Base-by-base conservation (phyloP, 2,329 filamentous ascomycete species). In the Setomelanomma holmii region DNA sequence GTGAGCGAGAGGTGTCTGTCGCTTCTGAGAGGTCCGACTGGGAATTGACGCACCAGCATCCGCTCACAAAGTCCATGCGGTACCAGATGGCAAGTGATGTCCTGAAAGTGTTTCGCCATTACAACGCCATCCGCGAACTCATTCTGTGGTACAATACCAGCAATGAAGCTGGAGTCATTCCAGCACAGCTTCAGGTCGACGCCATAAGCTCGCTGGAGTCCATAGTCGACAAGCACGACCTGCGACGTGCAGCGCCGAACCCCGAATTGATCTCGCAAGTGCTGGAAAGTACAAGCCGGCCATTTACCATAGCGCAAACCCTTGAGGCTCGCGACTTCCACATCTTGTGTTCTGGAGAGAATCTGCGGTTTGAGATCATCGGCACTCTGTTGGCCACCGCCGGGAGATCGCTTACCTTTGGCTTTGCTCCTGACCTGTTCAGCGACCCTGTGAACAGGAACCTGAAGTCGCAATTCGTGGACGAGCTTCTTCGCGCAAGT, bases 321-420 rank as follows among this genome's bases (percentile, higher is more conserved):
- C 43, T 65, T 1, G 61, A 68, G 30, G 71, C 73, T 1, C 51
- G 58, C 12, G 67, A 74, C 8, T 78, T 79, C 39, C 69, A 76
- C 49, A 64, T 63, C 14, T 51, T 76, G 1, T 77, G 71, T 47
- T 77, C 75, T 0, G 76, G 75, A 0, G 58, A 66, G 12, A 67
- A 71, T 16, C 55, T 77, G 30, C 73, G 76, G 1, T 56, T 78
- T 4, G 76, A 79, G 30, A 72, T 71, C 4, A 64, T 78, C 10
- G 76, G 73, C 0, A 63, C 73, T 10, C 51, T 78, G 4, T 68
- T 75, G 33, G 65, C 73, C 21, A 66, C 73, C 4, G 75, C 77
- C 2, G 76, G 75, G 36, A 36, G 74, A 46, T 63, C 68, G 8
- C 46, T 70, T 1, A 58, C 62, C 0, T 72, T 69, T 33, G 69